These are phyloP conservation scores for Calocera viscosa DNA, from an alignment of 768 basidiomycete genomes.

Conservation along the genomic window DNA sequence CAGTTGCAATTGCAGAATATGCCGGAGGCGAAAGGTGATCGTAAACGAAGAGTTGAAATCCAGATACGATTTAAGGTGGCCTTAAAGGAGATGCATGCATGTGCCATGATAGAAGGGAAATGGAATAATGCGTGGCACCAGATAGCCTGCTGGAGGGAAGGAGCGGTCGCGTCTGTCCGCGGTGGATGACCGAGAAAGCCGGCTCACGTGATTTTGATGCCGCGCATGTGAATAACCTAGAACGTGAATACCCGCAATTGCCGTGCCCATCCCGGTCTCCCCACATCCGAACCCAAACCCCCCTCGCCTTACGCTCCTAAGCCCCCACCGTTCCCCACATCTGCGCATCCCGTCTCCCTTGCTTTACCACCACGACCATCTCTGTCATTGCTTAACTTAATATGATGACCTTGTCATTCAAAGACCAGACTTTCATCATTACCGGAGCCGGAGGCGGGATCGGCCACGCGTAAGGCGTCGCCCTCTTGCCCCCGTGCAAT, in stretches of 20 bases:
- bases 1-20: too few species aligned
- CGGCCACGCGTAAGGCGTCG: conserved; percentile 65
- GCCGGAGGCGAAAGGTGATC: too few species aligned
- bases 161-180: too few species aligned
- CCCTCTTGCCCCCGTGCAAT: conserved; percentile 4
- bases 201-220: not conserved
- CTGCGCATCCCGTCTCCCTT: not conserved
- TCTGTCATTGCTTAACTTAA: not conserved
- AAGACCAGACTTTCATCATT: conserved; percentile 81
- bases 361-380: not conserved
- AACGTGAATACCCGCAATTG: conserved; percentile 1
- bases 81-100: too few species aligned
- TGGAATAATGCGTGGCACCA: too few species aligned
- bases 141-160: too few species aligned
- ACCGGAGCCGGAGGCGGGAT: conserved; percentile 95
- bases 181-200: not conserved
- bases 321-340: not conserved
- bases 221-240: not conserved
- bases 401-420: conserved; percentile 36
- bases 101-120: too few species aligned
- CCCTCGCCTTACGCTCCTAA: not conserved
- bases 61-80: too few species aligned
- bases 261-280: not conserved
- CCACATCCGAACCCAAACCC: not conserved
- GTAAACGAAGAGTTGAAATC: too few species aligned